Conservation (phyloP, 2,329 filamentous ascomycete species). For the Fusarium continuum region DNA sequence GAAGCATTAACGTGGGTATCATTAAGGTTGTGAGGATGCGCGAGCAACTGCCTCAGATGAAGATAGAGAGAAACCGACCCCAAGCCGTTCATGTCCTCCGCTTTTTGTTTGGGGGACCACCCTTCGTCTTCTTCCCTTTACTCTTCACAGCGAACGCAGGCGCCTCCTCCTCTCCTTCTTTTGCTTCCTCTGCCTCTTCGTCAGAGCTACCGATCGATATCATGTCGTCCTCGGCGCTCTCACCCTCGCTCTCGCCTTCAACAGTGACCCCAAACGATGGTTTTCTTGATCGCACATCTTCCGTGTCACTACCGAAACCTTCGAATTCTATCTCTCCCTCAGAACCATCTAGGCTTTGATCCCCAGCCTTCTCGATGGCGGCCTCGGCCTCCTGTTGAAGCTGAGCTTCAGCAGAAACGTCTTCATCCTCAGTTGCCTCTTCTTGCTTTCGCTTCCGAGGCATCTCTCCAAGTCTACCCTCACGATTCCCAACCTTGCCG, state of each 20-base stretch:
- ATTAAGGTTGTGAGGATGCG: slow-evolving; percentile 33
- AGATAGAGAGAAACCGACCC: slow-evolving; percentile 25
- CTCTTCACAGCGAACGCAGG: slow-evolving; percentile 12
- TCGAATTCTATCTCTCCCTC: slow-evolving; percentile 52
- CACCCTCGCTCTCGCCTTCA: slow-evolving; percentile 52
- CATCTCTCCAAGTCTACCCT: slow-evolving; percentile 87
- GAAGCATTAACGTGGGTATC: slow-evolving; percentile 39
- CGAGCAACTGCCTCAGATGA: slow-evolving; percentile 29
- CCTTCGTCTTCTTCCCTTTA: slow-evolving; percentile 34
- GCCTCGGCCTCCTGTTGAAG: slow-evolving; percentile 41
- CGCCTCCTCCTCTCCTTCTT: slow-evolving; percentile 39
- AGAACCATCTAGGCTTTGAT: slow-evolving; percentile 49
- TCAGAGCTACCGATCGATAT: slow-evolving; percentile 45
- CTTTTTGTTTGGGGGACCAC: slow-evolving; percentile 40
- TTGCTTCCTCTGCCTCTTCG: slow-evolving; percentile 41
- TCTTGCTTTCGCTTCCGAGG: slow-evolving; percentile 78
- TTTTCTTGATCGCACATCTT: slow-evolving; percentile 46
- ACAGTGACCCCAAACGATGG: slow-evolving; percentile 45
- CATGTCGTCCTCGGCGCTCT: slow-evolving; percentile 54
- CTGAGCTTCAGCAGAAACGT: slow-evolving; percentile 46
- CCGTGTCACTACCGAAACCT: slow-evolving; percentile 50
- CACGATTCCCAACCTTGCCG: slow-evolving; percentile 71
- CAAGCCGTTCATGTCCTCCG: slow-evolving; percentile 37
- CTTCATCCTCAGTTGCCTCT: slow-evolving; percentile 57
- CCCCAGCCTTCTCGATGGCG: slow-evolving; percentile 45